These are phyloP conservation scores for Trifolium repens DNA, from an alignment of 306 rosid species.

Conservation along the genomic window DNA sequence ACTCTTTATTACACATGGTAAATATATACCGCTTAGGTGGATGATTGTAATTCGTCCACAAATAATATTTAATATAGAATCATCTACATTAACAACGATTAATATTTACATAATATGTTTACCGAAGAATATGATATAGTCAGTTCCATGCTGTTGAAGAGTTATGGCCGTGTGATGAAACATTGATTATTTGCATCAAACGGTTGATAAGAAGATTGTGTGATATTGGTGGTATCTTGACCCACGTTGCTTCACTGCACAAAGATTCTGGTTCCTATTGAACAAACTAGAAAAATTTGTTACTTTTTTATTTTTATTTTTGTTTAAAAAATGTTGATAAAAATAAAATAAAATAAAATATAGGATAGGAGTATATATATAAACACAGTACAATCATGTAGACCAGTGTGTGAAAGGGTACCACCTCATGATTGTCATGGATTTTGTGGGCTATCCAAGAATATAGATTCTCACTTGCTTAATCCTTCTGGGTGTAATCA, in stretches of 20 bases:
- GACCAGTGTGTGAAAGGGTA: slow-evolving; percentile 49
- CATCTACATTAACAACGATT: too few relatives aligned
- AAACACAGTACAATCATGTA: slow-evolving; percentile 51
- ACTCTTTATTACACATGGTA: too few relatives aligned
- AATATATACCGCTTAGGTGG: too few relatives aligned
- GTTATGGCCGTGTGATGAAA: slow-evolving; percentile 30
- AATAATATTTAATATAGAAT: too few relatives aligned
- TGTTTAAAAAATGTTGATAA: not conserved
- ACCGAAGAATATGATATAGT: not conserved
- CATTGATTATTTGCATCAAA: slow-evolving; percentile 1
- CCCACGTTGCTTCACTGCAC: slow-evolving; percentile 48
- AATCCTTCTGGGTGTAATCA: slow-evolving; percentile 56
- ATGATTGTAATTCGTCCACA: too few relatives aligned
- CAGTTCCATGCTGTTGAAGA: slow-evolving; percentile 23
- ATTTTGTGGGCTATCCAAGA: slow-evolving; percentile 68
- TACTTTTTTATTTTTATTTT: not conserved
- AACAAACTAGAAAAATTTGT: slow-evolving; percentile 15
- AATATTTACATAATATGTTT: too few relatives aligned
- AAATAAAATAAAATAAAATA: slow-evolving; percentile 13
- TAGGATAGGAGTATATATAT: not conserved
- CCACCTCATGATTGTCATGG: slow-evolving; percentile 57
- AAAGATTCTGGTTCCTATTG: slow-evolving; percentile 45
- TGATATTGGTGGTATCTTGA: slow-evolving; percentile 34
- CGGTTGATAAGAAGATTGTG: slow-evolving; percentile 4
- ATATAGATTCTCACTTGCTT: slow-evolving; percentile 47